Conservation (phyloP, 1,284 basidiomycete genomes). For the Rhodofomes roseus region DNA sequence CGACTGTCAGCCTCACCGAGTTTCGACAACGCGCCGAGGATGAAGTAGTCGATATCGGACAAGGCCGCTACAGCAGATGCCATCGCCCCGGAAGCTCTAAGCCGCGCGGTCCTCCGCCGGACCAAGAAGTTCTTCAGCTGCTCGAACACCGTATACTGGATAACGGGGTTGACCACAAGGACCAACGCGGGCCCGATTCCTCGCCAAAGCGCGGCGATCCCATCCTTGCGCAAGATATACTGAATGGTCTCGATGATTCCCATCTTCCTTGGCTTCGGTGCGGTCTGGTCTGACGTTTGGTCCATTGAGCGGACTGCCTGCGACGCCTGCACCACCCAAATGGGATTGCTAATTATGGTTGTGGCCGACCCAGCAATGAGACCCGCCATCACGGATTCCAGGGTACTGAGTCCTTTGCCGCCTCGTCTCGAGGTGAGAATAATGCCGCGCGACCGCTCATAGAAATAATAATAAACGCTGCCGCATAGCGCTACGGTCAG, state of each 20-base stretch:
- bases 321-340: conserved; percentile 95
- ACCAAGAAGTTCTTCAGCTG: conserved; percentile 83
- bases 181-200: conserved; percentile 95
- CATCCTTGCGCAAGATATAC: conserved; percentile 77
- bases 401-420: conserved; percentile 70
- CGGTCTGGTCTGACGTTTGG: conserved; percentile 26
- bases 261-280: conserved; percentile 44
- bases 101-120: conserved; percentile 50
- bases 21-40: conserved; percentile 86
- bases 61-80: conserved; percentile 46
- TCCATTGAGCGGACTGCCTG: conserved; percentile 72
- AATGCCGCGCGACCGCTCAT: conserved; percentile 60
- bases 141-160: conserved; percentile 86
- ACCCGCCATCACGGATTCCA: conserved; percentile 89
- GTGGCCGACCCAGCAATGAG: conserved; percentile 87
- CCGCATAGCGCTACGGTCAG: background rate
- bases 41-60: conserved; percentile 85
- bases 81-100: conserved; percentile 42
- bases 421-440: conserved; percentile 57
- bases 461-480: conserved; percentile 79
- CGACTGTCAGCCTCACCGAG: conserved; percentile 47
- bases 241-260: conserved; percentile 68
- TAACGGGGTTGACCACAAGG: conserved; percentile 93
- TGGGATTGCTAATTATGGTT: conserved; percentile 88
- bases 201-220: conserved; percentile 83